Evolutionary conservation across 2,329 filamentous ascomycete species (phyloP), one percentile per base, ranked within the genome.

Genomic region (Cladosporium phlei): DNA sequence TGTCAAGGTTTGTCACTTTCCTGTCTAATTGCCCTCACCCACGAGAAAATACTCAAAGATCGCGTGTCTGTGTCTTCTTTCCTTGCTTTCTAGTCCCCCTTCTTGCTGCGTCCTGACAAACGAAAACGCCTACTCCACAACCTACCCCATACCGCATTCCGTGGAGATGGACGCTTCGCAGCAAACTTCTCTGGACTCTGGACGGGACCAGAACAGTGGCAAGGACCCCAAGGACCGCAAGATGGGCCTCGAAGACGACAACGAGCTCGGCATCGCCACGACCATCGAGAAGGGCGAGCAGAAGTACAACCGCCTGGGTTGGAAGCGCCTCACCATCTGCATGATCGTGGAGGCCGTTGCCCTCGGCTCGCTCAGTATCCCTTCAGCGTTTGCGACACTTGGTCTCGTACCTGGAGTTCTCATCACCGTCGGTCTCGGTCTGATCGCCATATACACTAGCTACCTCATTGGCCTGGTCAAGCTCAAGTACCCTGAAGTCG

Each of bases 401-500:
- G 78, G 78, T n/a, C 66, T 80, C 50, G 66, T 78, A n/a, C 74
- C 76, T 12, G 76, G 77, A 29, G 64, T 81, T 7, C 70, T 83
- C 44, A 64, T 80, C 25, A 72, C 79, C 33, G 51, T 80, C 40
- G 64, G 68, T 11, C 65, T 83, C 4, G 80, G 80, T 20, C 43
- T 78, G 17, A 59, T 83, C n/a, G 73, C 80, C 12, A 80, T 77
- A 35, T 84, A 83, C 60, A 82, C 79, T 4, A 77, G 77, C 47
- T 80, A 76, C 57, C 71, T 82, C 4, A 73, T 83, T 38, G 79
- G 79, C 5, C 76, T 82, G 56, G 81, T 83, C 66, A 79, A 79
- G 57, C 63, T 74, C 45, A 65, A 61, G 33, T 74, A 76, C 57
- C 69, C 69, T 3, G 55, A 67, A 8, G 55, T 72, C 20, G 59